A percentile compares a stretch with the other conserved stretches of the same genome.
These are phyloP conservation scores for Rhizopogon vinicolor DNA, from an alignment of 768 basidiomycete genomes.

Conservation along the genomic window DNA sequence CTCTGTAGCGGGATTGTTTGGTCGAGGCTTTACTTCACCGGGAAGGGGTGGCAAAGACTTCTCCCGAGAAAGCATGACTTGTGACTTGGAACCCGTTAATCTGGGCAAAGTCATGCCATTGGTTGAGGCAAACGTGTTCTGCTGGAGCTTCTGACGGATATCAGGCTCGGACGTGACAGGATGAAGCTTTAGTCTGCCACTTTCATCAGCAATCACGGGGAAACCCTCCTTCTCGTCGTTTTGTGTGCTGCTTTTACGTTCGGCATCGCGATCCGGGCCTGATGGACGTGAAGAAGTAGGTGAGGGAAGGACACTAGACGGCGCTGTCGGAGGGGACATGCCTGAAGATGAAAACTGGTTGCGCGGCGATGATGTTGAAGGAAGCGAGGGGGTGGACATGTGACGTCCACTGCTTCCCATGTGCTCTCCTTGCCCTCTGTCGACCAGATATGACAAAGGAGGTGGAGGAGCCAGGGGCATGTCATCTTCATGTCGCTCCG, in stretches of 20 bases:
- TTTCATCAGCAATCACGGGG: constrained; percentile 24
- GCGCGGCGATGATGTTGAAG: constrained; percentile 54
- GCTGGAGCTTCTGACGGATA: constrained; percentile 44
- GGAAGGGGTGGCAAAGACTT: constrained; percentile 80
- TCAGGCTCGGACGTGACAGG: constrained; percentile 60
- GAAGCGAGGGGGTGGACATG: constrained; percentile 66
- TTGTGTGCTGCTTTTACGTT: constrained; percentile 35
- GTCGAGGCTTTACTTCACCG: constrained; percentile 41
- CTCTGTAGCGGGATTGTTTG: constrained; percentile 32
- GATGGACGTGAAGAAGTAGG: constrained; percentile 69
- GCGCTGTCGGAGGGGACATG: constrained; percentile 71
- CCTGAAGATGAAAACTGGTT: constrained; percentile 46
- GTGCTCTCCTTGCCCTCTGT: constrained; percentile 47
- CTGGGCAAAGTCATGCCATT: constrained; percentile 26
- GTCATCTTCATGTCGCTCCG: constrained; percentile 51
- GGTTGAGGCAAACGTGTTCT: constrained; percentile 29
- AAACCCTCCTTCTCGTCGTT: constrained; percentile 40
- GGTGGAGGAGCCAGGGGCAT: constrained; percentile 86
- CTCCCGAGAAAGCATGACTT: constrained; percentile 42
- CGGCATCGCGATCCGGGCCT: constrained; percentile 49
- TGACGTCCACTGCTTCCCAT: constrained; percentile 48
- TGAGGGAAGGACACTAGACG: constrained; percentile 71
- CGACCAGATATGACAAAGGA: constrained; percentile 82
- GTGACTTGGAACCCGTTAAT: constrained; percentile 8
- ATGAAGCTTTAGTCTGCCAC: constrained; percentile 41